Percentiles rank a stretch among this genome's conserved stretches.
These are phyloP conservation scores for Nannochloropsis oceanica DNA, from an alignment of 108 stramenopile species.

Conservation along the genomic window DNA sequence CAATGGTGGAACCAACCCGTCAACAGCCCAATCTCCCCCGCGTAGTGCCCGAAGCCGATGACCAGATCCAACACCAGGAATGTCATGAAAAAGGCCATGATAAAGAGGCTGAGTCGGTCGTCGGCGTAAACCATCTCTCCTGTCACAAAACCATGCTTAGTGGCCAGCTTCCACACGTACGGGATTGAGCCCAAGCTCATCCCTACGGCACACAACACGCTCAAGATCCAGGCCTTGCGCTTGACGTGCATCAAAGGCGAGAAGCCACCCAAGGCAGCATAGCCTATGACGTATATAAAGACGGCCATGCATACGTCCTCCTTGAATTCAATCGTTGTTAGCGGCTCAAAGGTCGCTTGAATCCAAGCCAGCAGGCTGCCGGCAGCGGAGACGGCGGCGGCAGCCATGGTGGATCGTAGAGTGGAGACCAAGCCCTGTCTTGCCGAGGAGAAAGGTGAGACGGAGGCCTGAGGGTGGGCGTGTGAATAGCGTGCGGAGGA, in stretches of 20 bases:
- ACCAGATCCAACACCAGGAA: background rate
- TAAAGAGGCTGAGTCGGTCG: background rate
- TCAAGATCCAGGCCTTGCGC: background rate
- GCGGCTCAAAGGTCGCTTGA: background rate
- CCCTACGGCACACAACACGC: background rate
- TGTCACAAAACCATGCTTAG: background rate
- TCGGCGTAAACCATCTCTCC: background rate
- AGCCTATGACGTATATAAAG: background rate
- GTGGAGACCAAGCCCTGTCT: background rate
- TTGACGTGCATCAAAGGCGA: background rate
- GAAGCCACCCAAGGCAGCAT: background rate
- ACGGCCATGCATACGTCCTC: background rate
- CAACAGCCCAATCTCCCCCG: background rate
- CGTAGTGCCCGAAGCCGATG: background rate
- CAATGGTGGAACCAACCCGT: background rate
- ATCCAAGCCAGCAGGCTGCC: background rate
- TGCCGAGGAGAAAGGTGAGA: background rate
- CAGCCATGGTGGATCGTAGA: background rate
- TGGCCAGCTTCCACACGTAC: background rate
- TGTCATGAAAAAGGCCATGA: background rate
- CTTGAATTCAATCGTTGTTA: background rate
- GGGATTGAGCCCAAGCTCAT: background rate
- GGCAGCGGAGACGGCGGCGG: background rate
- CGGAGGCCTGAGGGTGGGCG: background rate
- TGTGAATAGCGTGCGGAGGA: no score